Evolutionary conservation across 371 early-diverging fungal species (phyloP).

Genomic region (Mucor circinelloides): DNA sequence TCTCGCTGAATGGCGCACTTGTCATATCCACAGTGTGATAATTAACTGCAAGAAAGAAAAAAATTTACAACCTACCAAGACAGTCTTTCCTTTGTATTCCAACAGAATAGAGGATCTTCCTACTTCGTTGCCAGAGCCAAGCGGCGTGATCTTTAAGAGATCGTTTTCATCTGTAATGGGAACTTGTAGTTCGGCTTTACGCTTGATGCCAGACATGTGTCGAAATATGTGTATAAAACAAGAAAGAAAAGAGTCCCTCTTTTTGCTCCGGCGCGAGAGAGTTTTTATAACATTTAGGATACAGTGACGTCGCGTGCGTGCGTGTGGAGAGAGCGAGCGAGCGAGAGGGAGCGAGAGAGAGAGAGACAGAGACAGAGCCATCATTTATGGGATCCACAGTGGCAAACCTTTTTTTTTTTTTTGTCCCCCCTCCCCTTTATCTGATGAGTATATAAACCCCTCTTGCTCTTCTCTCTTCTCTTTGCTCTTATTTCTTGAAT

Average conservation of each 20-base stretch:
- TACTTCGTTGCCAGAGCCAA: slow-evolving; percentile 99
- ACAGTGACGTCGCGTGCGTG: too few species aligned
- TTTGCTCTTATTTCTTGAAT: slow-evolving; percentile 3
- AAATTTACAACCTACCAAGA: slow-evolving; percentile 73
- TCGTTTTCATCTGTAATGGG: slow-evolving; percentile 69
- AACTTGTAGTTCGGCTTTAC: slow-evolving; percentile 52
- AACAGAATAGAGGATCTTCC: slow-evolving; percentile 98
- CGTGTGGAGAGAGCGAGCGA: neutral
- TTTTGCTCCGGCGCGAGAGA: neutral
- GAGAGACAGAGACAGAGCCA: neutral
- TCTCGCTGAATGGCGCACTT: neutral
- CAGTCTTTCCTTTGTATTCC: slow-evolving; percentile 95
- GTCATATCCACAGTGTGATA: neutral
- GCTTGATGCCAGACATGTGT: slow-evolving; percentile 43
- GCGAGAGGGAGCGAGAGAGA: neutral
- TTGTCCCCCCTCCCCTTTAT: neutral
- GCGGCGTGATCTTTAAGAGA: slow-evolving; percentile 87
- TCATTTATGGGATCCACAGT: neutral
- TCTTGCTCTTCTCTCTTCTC: neutral
- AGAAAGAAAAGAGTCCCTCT: slow-evolving; percentile 1
- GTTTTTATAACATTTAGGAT: too few species aligned
- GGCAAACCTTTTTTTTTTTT: neutral
- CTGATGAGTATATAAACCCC: neutral
- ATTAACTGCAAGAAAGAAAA: neutral
- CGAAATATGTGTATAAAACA: slow-evolving; percentile 1